These are phyloP conservation scores for Leccinum solheimii DNA, from an alignment of 1,284 basidiomycete species.

Conservation along the genomic window DNA sequence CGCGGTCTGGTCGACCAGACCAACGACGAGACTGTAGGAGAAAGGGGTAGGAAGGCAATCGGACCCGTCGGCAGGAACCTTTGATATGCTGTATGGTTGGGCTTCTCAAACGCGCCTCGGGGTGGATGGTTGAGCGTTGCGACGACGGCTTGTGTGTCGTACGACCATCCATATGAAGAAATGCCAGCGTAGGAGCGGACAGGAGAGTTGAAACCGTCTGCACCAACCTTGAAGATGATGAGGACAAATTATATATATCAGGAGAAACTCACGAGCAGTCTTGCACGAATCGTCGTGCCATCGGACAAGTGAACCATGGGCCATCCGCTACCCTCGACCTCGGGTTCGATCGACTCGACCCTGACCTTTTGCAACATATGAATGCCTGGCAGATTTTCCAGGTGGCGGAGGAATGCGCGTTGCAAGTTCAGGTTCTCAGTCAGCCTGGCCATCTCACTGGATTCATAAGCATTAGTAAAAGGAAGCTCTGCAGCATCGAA, in stretches of 20 bases:
- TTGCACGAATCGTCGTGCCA: slow-evolving; percentile 60
- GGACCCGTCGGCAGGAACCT: slow-evolving; percentile 95
- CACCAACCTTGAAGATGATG: slow-evolving; percentile 69
- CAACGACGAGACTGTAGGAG: slow-evolving; percentile 77
- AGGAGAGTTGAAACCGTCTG: slow-evolving; percentile 94
- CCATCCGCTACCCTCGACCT: slow-evolving; percentile 55
- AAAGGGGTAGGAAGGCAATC: slow-evolving; percentile 90
- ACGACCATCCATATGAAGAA: slow-evolving; percentile 88
- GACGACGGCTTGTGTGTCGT: slow-evolving; percentile 89
- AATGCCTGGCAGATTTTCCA: slow-evolving; percentile 47
- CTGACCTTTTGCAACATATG: slow-evolving; percentile 66
- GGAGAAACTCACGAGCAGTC: slow-evolving; percentile 63
- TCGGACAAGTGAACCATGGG: slow-evolving; percentile 73
- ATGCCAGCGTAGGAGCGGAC: slow-evolving; percentile 89
- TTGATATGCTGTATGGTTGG: slow-evolving; percentile 88
- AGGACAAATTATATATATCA: slow-evolving; percentile 4
- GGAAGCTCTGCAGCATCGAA: slow-evolving; percentile 61
- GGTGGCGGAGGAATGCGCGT: slow-evolving; percentile 67
- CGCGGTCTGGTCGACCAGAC: slow-evolving; percentile 93
- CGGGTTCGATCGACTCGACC: slow-evolving; percentile 61
- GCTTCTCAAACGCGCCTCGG: slow-evolving; percentile 53
- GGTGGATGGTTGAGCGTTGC: slow-evolving; percentile 80
- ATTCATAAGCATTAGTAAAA: slow-evolving; percentile 27
- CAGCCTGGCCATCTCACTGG: slow-evolving; percentile 72
- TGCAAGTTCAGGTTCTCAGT: slow-evolving; percentile 93